phyloP scores from a whole-genome alignment of 1,139 yeast genomes.

The Yamadazyma membranifaciens region DNA sequence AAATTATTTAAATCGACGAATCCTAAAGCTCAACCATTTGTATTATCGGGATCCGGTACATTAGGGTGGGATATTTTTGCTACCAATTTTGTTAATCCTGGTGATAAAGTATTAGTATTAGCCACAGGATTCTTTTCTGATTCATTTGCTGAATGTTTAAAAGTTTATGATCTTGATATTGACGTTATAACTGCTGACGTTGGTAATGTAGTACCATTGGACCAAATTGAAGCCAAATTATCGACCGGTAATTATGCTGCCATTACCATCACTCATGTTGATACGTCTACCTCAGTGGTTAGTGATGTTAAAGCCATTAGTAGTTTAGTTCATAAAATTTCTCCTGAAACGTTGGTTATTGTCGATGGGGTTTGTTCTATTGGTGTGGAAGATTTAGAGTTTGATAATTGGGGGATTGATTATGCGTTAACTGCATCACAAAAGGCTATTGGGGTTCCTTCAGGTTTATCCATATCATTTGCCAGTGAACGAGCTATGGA shows the following conservation, averaged over 20 bases:
- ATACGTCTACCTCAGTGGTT: slow-evolving; percentile 91
- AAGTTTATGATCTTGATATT: slow-evolving; percentile 67
- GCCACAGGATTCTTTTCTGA: slow-evolving; percentile 95
- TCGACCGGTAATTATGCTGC: slow-evolving; percentile 54
- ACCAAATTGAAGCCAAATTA: slow-evolving; percentile 55
- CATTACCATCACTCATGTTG: slow-evolving; percentile 90
- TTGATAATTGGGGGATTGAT: slow-evolving; percentile 90
- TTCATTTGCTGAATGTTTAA: slow-evolving; percentile 76
- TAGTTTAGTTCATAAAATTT: slow-evolving; percentile 53
- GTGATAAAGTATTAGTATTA: slow-evolving; percentile 71
- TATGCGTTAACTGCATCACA: slow-evolving; percentile 89
- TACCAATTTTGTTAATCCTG: slow-evolving; percentile 68
- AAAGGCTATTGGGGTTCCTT: slow-evolving; percentile 93
- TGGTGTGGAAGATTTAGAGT: slow-evolving; percentile 82
- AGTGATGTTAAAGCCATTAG: slow-evolving; percentile 69
- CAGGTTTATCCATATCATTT: slow-evolving; percentile 80
- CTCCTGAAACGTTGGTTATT: slow-evolving; percentile 79
- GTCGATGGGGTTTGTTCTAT: slow-evolving; percentile 96
- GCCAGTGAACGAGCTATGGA: slow-evolving; percentile 74
- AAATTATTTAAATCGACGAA: slow-evolving; percentile 70
- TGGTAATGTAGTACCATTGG: slow-evolving; percentile 70
- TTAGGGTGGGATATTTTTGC: slow-evolving; percentile 93
- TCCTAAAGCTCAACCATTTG: slow-evolving; percentile 69
- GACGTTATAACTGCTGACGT: slow-evolving; percentile 67
- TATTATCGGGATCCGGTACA: slow-evolving; percentile 89